These are phyloP conservation scores for Wickerhamomyces tratensis DNA, from an alignment of 805 yeast genomes.

Conservation along the genomic window DNA sequence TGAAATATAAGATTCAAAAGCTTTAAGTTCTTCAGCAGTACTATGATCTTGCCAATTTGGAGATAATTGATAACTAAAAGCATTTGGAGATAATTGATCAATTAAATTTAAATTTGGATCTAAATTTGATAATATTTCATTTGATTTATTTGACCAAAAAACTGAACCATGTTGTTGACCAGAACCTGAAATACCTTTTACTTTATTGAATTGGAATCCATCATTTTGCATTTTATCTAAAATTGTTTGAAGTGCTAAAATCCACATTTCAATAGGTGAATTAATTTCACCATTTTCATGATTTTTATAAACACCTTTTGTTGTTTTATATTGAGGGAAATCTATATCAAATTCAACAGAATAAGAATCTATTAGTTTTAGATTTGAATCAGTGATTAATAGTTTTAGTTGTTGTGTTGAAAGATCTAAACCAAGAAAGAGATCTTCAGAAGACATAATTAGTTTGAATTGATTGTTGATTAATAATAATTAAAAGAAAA, in stretches of 20 bases:
- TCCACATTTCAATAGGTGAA: conserved; percentile 87
- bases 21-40: conserved; percentile 57
- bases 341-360: conserved; percentile 66
- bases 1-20: conserved; percentile 51
- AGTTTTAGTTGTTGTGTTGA: conserved; percentile 87
- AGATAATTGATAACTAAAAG: conserved; percentile 54
- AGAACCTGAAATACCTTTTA: conserved; percentile 70
- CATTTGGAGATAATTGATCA: conserved; percentile 36
- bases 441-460: neutral
- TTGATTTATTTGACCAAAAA: conserved; percentile 54
- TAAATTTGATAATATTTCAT: conserved; percentile 28
- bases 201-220: conserved; percentile 46
- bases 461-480: too few relatives aligned
- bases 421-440: conserved; percentile 68
- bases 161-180: conserved; percentile 93
- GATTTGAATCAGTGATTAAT: conserved; percentile 45
- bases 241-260: conserved; percentile 67
- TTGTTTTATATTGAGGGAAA: conserved; percentile 49
- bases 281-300: conserved; percentile 49
- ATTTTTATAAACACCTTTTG: conserved; percentile 60
- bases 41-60: conserved; percentile 97
- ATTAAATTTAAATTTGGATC: conserved; percentile 23
- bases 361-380: conserved; percentile 46
- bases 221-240: conserved; percentile 40
- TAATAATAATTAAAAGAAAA: too few relatives aligned